Evolutionary conservation across 768 basidiomycete species (phyloP), one percentile per base, ranked within the genome.

Genomic region (Lanmaoa rubissima): DNA sequence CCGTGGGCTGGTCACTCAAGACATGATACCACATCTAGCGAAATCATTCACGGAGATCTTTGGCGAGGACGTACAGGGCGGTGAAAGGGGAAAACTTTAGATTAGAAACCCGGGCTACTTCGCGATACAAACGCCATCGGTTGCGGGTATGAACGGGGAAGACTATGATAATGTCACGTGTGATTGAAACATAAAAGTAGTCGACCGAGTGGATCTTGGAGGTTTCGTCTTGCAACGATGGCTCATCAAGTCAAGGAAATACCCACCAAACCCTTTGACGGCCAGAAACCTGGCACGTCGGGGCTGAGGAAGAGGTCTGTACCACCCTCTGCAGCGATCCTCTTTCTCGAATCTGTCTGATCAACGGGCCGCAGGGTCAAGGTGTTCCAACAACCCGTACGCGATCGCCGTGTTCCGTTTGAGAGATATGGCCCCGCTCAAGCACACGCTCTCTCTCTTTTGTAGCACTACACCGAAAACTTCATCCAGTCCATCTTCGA

Each of bases 251-350:
- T 88, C 69, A 81, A 88, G 74, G 85, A 88, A 63, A 79, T 97
- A 50, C 53, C 77, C 31, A 97, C 94, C 4, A 94, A 87, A 70
- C 88, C 93, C 21, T 95, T 84, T 70, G 90, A 94, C 4, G 94
- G 92, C 63, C 93, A 95, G 77, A 98, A 96, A 74, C 97, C 97
- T 24, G 97, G 97, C 58, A 98, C 97, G 12, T 98, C 97, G 61
- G 97, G 97, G 62, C 85, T 98, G 46, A 83, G 97, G 67, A 98
- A 98, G 81, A 85, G 94, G 93, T 92, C 61, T 48, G 42, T 54
- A 40, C 44, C 31, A 55, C 51, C 61, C 62, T 57, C 61, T 54
- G 28, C 28, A 24, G 21, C 21, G 21, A 24, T 24, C 21, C 21
- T 24, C 21, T 24, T 24, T 24, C 61, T 61, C 64, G 53, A 64